A percentile compares a stretch with the other conserved stretches of the same genome.
phyloP scores from a whole-genome alignment of 1,284 basidiomycete genomes.

The Cryptococcus hybrid region DNA sequence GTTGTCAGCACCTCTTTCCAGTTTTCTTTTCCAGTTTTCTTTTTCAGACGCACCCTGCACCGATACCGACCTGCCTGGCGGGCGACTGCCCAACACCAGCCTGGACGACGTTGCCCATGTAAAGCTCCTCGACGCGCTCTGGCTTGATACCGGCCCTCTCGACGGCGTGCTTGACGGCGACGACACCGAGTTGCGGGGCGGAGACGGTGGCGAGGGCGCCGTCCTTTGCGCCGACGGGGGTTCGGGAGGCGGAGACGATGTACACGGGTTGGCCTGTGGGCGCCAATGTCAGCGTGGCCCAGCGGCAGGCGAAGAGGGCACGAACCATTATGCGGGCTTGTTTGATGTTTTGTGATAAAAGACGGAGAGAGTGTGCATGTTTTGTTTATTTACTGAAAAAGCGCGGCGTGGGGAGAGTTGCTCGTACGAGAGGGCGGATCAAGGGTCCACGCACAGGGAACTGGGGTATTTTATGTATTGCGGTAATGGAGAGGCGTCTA shows the following conservation, averaged over 20 bases:
- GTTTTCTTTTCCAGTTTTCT: too few species aligned
- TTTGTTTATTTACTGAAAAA: neutral
- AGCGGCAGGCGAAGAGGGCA: neutral
- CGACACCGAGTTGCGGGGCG: slow-evolving; percentile 84
- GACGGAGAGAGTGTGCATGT: neutral
- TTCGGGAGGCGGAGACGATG: slow-evolving; percentile 92
- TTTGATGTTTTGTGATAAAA: too few species aligned
- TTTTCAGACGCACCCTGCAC: slow-evolving; percentile 68
- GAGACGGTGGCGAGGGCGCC: slow-evolving; percentile 84
- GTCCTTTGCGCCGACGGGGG: slow-evolving; percentile 91
- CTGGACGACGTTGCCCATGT: slow-evolving; percentile 95
- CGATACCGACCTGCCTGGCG: slow-evolving; percentile 90
- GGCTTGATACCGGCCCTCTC: slow-evolving; percentile 76
- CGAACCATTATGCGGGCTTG: too few species aligned
- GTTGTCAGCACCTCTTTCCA: too few species aligned
- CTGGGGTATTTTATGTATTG: too few species aligned
- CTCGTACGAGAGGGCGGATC: too few species aligned
- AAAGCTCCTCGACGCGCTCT: slow-evolving; percentile 84
- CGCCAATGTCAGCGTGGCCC: too few species aligned
- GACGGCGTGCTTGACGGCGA: slow-evolving; percentile 88
- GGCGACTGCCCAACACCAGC: slow-evolving; percentile 95
- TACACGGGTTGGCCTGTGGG: slow-evolving; percentile 50
- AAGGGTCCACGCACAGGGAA: too few species aligned
- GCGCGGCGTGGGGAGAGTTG: neutral
- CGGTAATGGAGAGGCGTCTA: too few species aligned